A percentile compares a stretch with the other conserved stretches of the same genome.
Evolutionary conservation across 345 rosid genomes (phyloP).

Genomic region (Euphorbia peplus): DNA sequence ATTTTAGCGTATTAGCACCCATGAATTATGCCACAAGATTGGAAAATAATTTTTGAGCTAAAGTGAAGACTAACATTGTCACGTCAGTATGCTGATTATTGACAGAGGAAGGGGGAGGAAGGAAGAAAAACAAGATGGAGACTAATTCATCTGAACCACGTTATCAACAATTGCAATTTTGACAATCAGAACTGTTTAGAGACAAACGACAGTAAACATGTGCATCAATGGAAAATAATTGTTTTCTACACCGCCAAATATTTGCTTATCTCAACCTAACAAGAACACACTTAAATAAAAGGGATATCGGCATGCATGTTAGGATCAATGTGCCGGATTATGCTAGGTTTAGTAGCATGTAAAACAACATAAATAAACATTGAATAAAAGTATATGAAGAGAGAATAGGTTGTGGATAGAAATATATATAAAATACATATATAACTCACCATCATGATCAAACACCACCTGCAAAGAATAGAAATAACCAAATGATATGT

Average conservation of each 20-base stretch:
- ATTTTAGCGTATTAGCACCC: background rate
- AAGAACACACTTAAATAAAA: background rate
- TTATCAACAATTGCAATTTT: background rate
- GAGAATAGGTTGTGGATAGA: background rate
- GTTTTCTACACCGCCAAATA: background rate
- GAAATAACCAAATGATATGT: constrained; percentile 24
- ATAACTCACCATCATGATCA: constrained; percentile 99
- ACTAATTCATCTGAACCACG: background rate
- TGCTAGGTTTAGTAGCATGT: background rate
- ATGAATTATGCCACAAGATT: too few relatives aligned
- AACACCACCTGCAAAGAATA: constrained; percentile 81
- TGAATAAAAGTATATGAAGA: background rate
- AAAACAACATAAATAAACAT: background rate
- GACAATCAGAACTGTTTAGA: background rate
- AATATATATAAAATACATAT: background rate
- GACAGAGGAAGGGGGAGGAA: background rate
- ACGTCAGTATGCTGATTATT: too few relatives aligned
- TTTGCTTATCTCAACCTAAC: background rate
- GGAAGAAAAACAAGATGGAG: too few relatives aligned
- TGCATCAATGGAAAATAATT: background rate
- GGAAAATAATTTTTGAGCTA: too few relatives aligned
- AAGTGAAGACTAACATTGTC: too few relatives aligned
- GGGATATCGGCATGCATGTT: background rate
- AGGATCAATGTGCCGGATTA: background rate
- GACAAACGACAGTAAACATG: background rate